Evolutionary conservation across 2,329 filamentous ascomycete species (phyloP), one percentile per base, ranked within the genome.

Genomic region (Penicillium decumbens): DNA sequence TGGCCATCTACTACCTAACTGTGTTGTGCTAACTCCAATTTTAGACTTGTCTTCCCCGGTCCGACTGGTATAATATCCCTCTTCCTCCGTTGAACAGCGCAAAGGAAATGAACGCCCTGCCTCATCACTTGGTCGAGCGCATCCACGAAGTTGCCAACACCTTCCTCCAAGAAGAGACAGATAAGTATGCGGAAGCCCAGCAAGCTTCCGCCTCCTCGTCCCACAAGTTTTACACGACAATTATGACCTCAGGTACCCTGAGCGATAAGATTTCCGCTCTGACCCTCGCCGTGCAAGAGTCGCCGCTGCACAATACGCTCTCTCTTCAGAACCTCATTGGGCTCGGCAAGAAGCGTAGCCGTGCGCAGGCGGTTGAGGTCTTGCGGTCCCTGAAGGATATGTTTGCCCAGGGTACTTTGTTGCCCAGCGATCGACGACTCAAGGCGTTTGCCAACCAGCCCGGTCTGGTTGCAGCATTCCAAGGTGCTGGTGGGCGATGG

Each of bases 181-280:
- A 81, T 35, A 77, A 81, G 41, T 98, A 96, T 72, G 79, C 79
- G 47, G 81, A 83, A 24, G 85, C 79, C 35, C 80, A 89, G 57
- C 78, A 89, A 58, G 75, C 87, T 48, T 83, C 88, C 6, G 83
- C 88, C 43, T 89, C 89, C 24, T 93, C 92, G 2, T 92, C 91
- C 35, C 88, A 95, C 71, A 95, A 91, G 69, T 98, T 98, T 76
- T 85, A 97, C 77, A 89, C 91, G 1, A 95, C 90, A 15, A 96
- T 98, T 68, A 96, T 97, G 88, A 78, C 89, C 8, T 95, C 91
- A 1, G 93, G 93, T 77, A 98, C 95, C 8, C 81, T 97, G 60
- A 95, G 90, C 48, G 93, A 98, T 70, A 97, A 96, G 70, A 87
- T 97, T 38, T 98, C 93, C 2, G 95, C 93, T 3, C 77, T 98